Evolutionary conservation across 257 asterid species (phyloP).

Genomic region (Solanum clarkiae): DNA sequence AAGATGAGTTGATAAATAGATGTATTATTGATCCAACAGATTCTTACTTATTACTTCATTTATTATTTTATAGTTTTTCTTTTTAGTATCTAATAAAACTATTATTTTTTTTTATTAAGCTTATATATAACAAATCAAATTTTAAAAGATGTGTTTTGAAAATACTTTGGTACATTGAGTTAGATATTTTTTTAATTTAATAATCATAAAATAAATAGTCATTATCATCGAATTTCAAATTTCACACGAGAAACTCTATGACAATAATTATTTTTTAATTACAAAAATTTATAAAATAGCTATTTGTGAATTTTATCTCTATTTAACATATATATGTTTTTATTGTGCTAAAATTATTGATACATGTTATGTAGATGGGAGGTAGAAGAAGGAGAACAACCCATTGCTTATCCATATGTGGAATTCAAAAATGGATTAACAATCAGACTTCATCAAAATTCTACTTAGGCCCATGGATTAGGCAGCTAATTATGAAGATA

Average conservation of each 20-base stretch:
- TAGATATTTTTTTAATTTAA: too few relatives aligned
- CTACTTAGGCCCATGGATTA: background rate
- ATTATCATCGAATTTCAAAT: too few relatives aligned
- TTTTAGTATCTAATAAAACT: background rate
- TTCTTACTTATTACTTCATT: background rate
- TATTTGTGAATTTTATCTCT: background rate
- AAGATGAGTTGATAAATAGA: background rate
- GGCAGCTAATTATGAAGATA: background rate
- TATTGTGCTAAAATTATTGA: background rate
- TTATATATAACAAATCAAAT: background rate
- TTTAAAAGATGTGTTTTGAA: background rate
- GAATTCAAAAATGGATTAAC: constrained; percentile 42
- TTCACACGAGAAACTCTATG: background rate
- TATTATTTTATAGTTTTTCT: too few relatives aligned
- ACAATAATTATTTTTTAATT: background rate
- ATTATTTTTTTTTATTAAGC: too few relatives aligned
- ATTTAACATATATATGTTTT: background rate
- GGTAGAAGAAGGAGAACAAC: constrained; percentile 44
- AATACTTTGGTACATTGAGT: too few relatives aligned
- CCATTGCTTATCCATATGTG: constrained; percentile 63
- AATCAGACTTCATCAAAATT: constrained; percentile 14
- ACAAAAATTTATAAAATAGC: background rate
- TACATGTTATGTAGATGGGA: constrained; percentile 34
- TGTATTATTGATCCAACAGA: too few relatives aligned
- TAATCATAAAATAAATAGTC: too few relatives aligned